Evolutionary conservation across 495 filamentous ascomycete species (phyloP).

Genomic region (Polyplosphaeria fusca): DNA sequence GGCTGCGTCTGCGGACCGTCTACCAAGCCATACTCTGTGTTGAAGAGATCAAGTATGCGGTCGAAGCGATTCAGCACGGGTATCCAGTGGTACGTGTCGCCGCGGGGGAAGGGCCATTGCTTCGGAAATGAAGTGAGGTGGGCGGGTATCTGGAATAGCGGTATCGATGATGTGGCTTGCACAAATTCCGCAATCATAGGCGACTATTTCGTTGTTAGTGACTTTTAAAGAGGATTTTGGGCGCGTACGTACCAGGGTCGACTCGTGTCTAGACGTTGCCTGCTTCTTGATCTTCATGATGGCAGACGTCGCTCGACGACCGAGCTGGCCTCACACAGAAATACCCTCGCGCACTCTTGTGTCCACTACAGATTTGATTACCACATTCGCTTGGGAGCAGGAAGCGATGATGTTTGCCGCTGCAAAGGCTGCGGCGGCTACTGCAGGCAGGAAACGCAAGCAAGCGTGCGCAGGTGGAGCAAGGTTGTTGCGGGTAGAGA

Average conservation of each 20-base stretch:
- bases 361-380: no score
- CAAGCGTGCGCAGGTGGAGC: not conserved
- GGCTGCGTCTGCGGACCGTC: constrained; percentile 75
- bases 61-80: constrained; percentile 92
- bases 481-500: not conserved
- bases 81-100: constrained; percentile 98
- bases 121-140: constrained; percentile 77
- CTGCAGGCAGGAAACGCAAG: not conserved
- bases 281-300: constrained; percentile 94
- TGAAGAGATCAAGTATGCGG: constrained; percentile 75
- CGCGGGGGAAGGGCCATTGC: constrained; percentile 93
- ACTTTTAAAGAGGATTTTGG: not conserved
- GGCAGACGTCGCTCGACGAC: constrained; percentile 14
- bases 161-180: constrained; percentile 59
- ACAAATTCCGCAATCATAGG: constrained; percentile 81
- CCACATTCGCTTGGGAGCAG: not conserved
- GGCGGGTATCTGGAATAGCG: constrained; percentile 70
- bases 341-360: no score
- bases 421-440: constrained; percentile 1
- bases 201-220: constrained; percentile 54
- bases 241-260: constrained; percentile 73
- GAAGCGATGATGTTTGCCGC: not conserved
- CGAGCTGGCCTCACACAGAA: constrained; percentile 28
- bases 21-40: constrained; percentile 74
- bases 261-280: constrained; percentile 86